These are phyloP conservation scores for Oryza glumipatula DNA, from an alignment of 176 grass and related monocot genomes.

Conservation along the genomic window DNA sequence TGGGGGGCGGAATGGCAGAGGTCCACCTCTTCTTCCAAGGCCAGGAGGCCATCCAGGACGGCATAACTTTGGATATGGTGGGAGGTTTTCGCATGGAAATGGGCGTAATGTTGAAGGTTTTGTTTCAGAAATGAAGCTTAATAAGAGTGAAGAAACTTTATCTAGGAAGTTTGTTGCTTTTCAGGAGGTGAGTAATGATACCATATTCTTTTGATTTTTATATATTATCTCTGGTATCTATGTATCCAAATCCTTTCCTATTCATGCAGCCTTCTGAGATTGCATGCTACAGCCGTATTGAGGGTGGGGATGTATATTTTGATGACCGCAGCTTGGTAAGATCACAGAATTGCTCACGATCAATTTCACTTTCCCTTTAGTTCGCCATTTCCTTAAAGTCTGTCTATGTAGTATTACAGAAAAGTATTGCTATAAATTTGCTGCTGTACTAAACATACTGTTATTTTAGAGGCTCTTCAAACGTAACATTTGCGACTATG, in stretches of 20 bases:
- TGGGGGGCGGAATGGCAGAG: conserved; percentile 71
- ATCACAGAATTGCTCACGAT: neutral
- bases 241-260: conserved; percentile 33
- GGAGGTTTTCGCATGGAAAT: conserved; percentile 77
- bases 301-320: conserved; percentile 87
- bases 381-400: neutral
- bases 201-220: conserved; percentile 24
- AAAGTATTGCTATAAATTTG: conserved; percentile 22
- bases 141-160: conserved; percentile 98
- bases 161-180: conserved; percentile 89
- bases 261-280: conserved; percentile 94
- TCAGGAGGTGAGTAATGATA: conserved; percentile 71
- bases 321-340: conserved; percentile 95
- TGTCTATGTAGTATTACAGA: conserved; percentile 12
- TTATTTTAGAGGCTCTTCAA: conserved; percentile 94
- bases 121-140: conserved; percentile 97
- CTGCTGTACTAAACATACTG: conserved; percentile 37
- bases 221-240: conserved; percentile 32
- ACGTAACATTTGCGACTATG: conserved; percentile 75
- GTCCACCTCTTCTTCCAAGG: conserved; percentile 84
- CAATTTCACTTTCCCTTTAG: conserved; percentile 36
- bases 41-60: conserved; percentile 78
- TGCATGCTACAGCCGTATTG: conserved; percentile 78
- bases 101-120: conserved; percentile 82
- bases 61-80: conserved; percentile 69